Conservation (phyloP, 345 rosid species). For the Salix koriyanagi region DNA sequence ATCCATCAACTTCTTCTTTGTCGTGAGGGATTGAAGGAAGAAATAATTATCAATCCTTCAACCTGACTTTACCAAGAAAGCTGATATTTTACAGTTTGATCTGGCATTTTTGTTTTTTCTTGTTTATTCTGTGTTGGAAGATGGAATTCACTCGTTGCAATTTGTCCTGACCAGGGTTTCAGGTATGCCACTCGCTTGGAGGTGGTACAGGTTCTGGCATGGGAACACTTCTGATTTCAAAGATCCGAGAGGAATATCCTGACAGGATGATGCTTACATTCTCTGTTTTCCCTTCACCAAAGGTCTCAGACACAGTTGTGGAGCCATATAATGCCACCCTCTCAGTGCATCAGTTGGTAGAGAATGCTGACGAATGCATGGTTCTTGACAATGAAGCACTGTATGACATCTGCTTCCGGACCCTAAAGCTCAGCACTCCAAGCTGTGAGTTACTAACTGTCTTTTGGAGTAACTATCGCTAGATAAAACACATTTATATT, state of each 20-base stretch:
- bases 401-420: conserved; percentile 95
- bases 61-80: neutral
- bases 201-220: conserved; percentile 98
- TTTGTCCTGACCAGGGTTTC: conserved; percentile 59
- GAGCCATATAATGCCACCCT: conserved; percentile 98
- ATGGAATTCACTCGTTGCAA: conserved; percentile 5
- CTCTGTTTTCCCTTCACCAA: conserved; percentile 97
- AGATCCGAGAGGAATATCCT: conserved; percentile 95
- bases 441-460: conserved; percentile 58
- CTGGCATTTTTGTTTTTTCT: neutral
- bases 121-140: conserved; percentile 5
- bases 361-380: conserved; percentile 97
- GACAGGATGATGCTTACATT: conserved; percentile 97
- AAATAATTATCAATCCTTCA: neutral
- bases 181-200: conserved; percentile 94
- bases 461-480: neutral
- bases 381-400: conserved; percentile 97
- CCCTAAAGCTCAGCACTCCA: conserved; percentile 93
- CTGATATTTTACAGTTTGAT: neutral
- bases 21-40: neutral
- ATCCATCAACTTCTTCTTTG: neutral
- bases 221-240: conserved; percentile 92
- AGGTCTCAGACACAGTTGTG: conserved; percentile 98
- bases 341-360: conserved; percentile 93
- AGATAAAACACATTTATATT: neutral